A percentile compares a stretch with the other conserved stretches of the same genome.
Conservation (phyloP, 2,329 filamentous ascomycete genomes). For the Talaromyces sp. region DNA sequence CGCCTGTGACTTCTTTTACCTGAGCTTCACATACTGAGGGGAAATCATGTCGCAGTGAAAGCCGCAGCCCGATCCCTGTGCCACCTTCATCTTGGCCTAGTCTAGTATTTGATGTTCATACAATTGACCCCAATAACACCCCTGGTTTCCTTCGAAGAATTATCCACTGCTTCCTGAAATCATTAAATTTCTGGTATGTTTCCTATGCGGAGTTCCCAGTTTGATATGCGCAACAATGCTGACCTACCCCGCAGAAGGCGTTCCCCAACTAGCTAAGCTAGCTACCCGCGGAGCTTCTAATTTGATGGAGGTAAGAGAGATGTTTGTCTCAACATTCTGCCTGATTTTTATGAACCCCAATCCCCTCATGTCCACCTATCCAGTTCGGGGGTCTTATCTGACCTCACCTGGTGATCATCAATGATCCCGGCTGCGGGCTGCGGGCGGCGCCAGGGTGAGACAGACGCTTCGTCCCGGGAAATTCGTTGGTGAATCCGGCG, state of each 20-base stretch:
- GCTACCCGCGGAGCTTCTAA: constrained; percentile 1
- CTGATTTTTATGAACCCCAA: not conserved
- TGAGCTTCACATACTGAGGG: not conserved
- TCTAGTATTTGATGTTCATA: constrained; percentile 18
- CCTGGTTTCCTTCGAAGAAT: not conserved
- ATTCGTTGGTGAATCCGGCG: constrained; percentile 3
- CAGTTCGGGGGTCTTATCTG: not conserved
- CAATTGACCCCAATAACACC: constrained; percentile 6
- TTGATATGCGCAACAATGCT: not conserved
- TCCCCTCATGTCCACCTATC: not conserved
- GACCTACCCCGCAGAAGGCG: constrained; percentile 2
- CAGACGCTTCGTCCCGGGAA: constrained; percentile 16
- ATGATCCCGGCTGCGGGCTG: not conserved
- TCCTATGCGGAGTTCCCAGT: not conserved
- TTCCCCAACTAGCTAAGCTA: not conserved
- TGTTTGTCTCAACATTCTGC: not conserved
- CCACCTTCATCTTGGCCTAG: constrained; percentile 12
- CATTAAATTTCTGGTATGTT: constrained; percentile 9
- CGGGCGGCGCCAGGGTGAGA: constrained; percentile 21
- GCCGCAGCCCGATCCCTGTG: constrained; percentile 16
- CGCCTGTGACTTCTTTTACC: not conserved
- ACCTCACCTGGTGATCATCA: not conserved
- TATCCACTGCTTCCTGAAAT: not conserved
- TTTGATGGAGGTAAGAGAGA: constrained; percentile 8
- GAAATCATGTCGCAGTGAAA: constrained; percentile 11